Base-by-base conservation (phyloP, 2,329 filamentous ascomycete species). In the Drechslera avenae region DNA sequence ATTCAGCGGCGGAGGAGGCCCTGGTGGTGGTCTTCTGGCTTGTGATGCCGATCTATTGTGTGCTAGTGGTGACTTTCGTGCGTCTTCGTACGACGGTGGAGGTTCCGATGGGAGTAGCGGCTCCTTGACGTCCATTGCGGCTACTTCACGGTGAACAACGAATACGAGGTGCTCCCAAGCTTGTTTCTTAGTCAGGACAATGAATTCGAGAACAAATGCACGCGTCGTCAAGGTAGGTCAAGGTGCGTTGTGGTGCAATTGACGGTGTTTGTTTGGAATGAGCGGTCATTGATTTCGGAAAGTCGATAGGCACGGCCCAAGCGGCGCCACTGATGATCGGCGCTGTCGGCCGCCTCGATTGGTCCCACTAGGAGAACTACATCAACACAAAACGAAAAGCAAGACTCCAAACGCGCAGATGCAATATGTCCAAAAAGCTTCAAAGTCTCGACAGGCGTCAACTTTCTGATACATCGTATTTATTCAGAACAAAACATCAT, bases 1-100 rank as follows among this genome's bases (percentile, higher is more conserved):
- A 54, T 90, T 83, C 55, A 97, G 83, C 1, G 89, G 89, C 35
- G 83, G 79, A 6, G 85, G 84, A 12, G 79, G 79, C 46, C 63
- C 60, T 21, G 52, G 56, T 3, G 60, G 61, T 8, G 53, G 50
- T 45, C 58, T 54, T 30, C 57, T 59, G 14, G 31, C 51, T n/a
- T 46, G 54, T 37, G 58, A 58, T 18, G 54, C 50, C 35, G 60
- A 56, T 41, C 50, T 57, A 32, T 57, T 58, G 46, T 59, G 54
- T 19, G 57, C 46, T 44, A 55, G 42, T 13, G 62, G 61, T 32
- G 52, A 56, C 39, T 62, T 62, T 17, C 66, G 64, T n/a, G 64
- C 65, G 61, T 72, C 61, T 26, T 76, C 71, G 63, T 79, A 79
- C 14, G 74, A 70, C 14, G 76, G 77, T 31, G 76, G 77, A 32